Evolutionary conservation across 331 rosid genomes (phyloP).

Genomic region (Pyracantha coccinea): DNA sequence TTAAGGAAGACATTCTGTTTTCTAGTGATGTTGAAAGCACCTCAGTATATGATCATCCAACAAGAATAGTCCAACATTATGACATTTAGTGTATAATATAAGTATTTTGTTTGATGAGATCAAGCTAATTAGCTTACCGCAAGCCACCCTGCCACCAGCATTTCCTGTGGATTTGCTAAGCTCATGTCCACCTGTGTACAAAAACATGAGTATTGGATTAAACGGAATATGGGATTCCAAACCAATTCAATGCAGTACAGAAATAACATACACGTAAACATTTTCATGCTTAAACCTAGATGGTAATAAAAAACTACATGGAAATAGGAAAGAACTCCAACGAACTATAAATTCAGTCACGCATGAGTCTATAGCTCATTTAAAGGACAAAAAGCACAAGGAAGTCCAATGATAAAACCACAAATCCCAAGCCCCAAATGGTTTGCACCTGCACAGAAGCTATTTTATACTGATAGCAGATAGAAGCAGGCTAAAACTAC

Average conservation of each 20-base stretch:
- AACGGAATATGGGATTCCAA: background rate
- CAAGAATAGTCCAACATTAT: background rate
- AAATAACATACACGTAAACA: background rate
- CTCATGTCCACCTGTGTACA: constrained; percentile 77
- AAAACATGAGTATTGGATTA: background rate
- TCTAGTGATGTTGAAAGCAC: no score
- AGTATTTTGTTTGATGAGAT: background rate
- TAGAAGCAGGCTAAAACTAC: background rate
- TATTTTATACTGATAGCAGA: background rate
- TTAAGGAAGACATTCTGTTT: background rate
- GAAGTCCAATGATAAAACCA: background rate
- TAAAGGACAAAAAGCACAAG: background rate
- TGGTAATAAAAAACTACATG: background rate
- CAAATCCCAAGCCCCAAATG: background rate
- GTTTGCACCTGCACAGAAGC: background rate
- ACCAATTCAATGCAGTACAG: background rate
- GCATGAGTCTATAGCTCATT: background rate
- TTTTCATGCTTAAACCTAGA: background rate
- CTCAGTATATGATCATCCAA: background rate
- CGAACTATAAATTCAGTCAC: background rate
- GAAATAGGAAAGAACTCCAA: background rate
- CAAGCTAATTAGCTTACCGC: constrained; percentile 45
- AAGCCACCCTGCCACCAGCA: constrained; percentile 93
- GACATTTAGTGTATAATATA: no score
- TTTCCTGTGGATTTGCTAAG: constrained; percentile 92